Evolutionary conservation across 352 stramenopile species (phyloP), one percentile per base, ranked within the genome.

Genomic region (Globisporangium sylvaticum): DNA sequence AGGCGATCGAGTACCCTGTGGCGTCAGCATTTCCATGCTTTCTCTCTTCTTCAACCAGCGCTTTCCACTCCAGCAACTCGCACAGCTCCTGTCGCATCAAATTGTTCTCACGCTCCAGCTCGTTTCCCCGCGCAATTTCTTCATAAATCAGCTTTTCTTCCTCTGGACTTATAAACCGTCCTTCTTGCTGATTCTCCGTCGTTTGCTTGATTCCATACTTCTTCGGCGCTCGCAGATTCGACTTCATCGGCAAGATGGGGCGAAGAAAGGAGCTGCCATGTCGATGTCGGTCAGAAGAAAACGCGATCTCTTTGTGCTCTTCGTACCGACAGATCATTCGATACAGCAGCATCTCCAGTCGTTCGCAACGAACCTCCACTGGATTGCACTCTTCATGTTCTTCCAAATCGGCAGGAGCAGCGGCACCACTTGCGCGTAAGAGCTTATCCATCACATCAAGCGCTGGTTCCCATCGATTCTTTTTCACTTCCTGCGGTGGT

Each of bases 281-380:
- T 44, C 57, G 74, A 29, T 72, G 70, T 56, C 79, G 79, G 27
- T 81, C 67, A 3, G 75, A 77, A 31, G 81, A 73, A 32, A 87
- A 91, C 8, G 83, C 78, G 39, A 88, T 70, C 48, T 86, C 80
- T 59, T 91, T 92, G 58, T 92, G 89, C 65, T 94, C 87, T 73
- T 94, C 87, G 65, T 89, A 90, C 7, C 87, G 81, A 53, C 87
- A 94, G 61, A 94, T 91, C 84, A 94, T 94, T 12, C 87, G 80
- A 62, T 94, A 94, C 20, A 94, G 69, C 27, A 94, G 69, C 83
- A 94, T 92, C 48, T 94, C 87, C 39, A 94, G 66, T 32, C 87
- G 76, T 27, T 91, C 81, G 14, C 83, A 92, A 10, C 87, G 81
- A 34, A 81, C 60, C 29, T 88, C 77, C 3, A 87, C 71, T 8